Evolutionary conservation across 2,329 filamentous ascomycete species (phyloP).

Genomic region (Arthrobotrys musiformis): DNA sequence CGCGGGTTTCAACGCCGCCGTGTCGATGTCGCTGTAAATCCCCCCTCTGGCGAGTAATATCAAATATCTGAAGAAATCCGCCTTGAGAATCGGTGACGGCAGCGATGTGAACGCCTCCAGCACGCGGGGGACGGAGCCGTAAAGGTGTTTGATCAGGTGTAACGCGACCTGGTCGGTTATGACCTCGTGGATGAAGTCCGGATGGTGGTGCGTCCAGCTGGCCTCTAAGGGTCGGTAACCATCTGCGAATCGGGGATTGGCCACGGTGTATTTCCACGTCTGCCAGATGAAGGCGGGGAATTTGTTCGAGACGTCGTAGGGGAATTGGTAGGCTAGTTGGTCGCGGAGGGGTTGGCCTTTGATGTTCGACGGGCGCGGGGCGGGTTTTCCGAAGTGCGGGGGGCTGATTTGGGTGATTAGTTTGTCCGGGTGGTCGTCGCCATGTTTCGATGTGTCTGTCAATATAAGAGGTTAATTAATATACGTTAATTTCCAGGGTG

Average conservation of each 20-base stretch:
- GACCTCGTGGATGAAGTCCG: constrained; percentile 87
- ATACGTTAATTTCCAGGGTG: neutral
- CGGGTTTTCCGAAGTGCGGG: constrained; percentile 14
- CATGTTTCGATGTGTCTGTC: constrained; percentile 1
- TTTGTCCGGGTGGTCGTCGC: constrained; percentile 18
- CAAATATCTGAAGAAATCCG: constrained; percentile 75
- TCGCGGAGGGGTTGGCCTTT: constrained; percentile 70
- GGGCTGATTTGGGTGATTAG: constrained; percentile 38
- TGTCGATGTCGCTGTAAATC: constrained; percentile 94
- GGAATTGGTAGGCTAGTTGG: constrained; percentile 89
- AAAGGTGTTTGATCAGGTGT: constrained; percentile 84
- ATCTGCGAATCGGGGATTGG: constrained; percentile 77
- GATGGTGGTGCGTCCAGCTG: constrained; percentile 87
- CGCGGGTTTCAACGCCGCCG: constrained; percentile 81
- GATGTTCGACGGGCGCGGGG: constrained; percentile 31
- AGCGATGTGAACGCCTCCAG: constrained; percentile 79
- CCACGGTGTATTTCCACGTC: constrained; percentile 91
- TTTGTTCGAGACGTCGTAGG: constrained; percentile 86
- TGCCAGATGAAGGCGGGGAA: constrained; percentile 99
- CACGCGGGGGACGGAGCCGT: constrained; percentile 82
- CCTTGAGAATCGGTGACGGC: constrained; percentile 74
- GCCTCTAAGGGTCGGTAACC: constrained; percentile 84
- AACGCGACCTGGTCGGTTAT: constrained; percentile 89
- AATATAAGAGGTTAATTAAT: neutral
- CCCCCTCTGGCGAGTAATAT: constrained; percentile 80